phyloP scores from a whole-genome alignment of 1,139 yeast species.

The Yamadazyma buinensis region DNA sequence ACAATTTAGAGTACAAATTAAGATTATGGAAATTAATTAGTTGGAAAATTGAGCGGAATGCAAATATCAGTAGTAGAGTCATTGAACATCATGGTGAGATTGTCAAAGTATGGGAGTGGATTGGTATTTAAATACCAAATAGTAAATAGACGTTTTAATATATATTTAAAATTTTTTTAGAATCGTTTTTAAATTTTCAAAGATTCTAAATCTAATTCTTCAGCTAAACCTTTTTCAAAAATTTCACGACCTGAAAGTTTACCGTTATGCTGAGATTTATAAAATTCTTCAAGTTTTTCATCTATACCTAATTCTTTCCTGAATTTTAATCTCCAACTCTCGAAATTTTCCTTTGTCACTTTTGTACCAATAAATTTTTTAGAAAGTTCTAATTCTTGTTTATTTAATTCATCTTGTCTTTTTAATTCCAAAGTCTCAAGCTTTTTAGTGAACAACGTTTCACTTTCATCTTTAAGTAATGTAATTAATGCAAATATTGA shows the following conservation, averaged over 20 bases:
- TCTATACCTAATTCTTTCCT: constrained; percentile 56
- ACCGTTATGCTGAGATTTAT: constrained; percentile 60
- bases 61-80: constrained; percentile 57
- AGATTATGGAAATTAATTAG: constrained; percentile 64
- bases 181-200: constrained; percentile 6
- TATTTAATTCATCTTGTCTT: constrained; percentile 55
- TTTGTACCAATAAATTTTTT: constrained; percentile 79
- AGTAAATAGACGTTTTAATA: background rate
- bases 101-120: constrained; percentile 89
- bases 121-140: too few relatives aligned
- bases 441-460: constrained; percentile 55
- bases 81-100: constrained; percentile 83
- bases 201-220: constrained; percentile 13
- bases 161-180: background rate
- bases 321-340: constrained; percentile 66
- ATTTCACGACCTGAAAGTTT: constrained; percentile 84
- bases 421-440: constrained; percentile 52
- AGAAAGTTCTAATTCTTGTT: constrained; percentile 62
- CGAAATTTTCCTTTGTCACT: constrained; percentile 70
- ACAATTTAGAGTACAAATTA: constrained; percentile 40
- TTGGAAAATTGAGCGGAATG: constrained; percentile 58
- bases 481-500: constrained; percentile 78
- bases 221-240: constrained; percentile 82
- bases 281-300: constrained; percentile 47
- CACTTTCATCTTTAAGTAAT: constrained; percentile 76